phyloP scores from a whole-genome alignment of 225 moss, liverwort and hornwort species.

The Physcomitrellopsis africana region DNA sequence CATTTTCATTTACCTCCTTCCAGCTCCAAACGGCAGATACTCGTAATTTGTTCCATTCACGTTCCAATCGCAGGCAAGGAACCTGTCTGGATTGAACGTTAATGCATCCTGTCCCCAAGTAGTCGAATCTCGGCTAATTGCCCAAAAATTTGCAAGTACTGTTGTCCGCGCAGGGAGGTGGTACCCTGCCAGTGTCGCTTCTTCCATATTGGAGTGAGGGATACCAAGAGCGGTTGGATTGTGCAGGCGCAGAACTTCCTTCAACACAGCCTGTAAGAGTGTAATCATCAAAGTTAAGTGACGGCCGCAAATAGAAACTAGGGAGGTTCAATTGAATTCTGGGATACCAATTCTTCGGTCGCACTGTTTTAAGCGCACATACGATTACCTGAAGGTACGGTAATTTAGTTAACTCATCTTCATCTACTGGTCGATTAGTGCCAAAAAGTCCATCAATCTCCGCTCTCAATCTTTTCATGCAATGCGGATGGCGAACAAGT shows the following conservation, averaged over 20 bases:
- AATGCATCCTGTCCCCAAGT: conserved; percentile 51
- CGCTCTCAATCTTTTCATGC: conserved; percentile 26
- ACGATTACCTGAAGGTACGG: conserved; percentile 41
- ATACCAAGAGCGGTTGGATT: conserved; percentile 48
- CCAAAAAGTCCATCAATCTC: conserved; percentile 40
- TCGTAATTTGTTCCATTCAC: conserved; percentile 25
- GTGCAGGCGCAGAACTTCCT: conserved; percentile 61
- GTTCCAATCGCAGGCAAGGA: conserved; percentile 29
- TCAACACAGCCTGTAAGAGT: conserved; percentile 47
- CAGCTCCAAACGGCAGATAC: conserved; percentile 38
- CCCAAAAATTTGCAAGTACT: conserved; percentile 53
- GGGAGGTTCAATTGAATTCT: neutral
- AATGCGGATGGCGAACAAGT: conserved; percentile 33
- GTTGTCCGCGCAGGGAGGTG: conserved; percentile 57
- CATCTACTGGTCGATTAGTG: conserved; percentile 29
- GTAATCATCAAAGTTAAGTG: too few species aligned
- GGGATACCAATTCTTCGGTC: neutral
- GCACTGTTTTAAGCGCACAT: neutral
- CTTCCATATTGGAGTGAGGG: conserved; percentile 53
- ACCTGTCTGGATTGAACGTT: conserved; percentile 48
- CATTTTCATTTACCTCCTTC: conserved; percentile 28
- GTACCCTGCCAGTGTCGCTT: conserved; percentile 39
- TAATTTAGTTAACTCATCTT: conserved; percentile 27
- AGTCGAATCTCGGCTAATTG: conserved; percentile 53
- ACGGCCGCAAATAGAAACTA: too few species aligned